phyloP scores from a whole-genome alignment of 176 grass and related monocot genomes.

The Cenchrus purpureus region DNA sequence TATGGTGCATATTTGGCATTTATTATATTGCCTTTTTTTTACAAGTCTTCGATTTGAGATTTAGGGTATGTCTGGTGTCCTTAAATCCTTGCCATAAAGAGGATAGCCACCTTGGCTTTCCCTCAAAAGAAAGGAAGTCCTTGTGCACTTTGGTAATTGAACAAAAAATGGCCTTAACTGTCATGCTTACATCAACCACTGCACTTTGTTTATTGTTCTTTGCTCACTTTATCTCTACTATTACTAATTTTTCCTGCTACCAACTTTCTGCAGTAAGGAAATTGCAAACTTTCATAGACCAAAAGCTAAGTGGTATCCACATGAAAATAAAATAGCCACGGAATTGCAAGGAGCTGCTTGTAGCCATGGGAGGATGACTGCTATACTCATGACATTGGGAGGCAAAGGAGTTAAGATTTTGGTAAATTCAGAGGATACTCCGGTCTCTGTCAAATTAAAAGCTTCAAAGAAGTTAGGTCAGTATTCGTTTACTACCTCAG shows the following conservation, averaged over 20 bases:
- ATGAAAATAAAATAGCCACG: conserved; percentile 81
- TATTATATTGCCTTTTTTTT: not conserved
- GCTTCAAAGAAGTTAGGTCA: conserved; percentile 93
- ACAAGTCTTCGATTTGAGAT: not conserved
- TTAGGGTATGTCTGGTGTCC: not conserved
- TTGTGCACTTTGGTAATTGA: not conserved
- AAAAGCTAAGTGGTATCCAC: conserved; percentile 92
- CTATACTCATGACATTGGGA: conserved; percentile 79
- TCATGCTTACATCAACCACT: not conserved
- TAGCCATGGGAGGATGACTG: conserved; percentile 71
- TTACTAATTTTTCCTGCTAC: conserved; percentile 21
- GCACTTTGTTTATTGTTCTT: conserved; percentile 25
- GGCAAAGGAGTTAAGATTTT: conserved; percentile 84
- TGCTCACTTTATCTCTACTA: conserved; percentile 25
- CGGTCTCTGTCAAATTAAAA: conserved; percentile 74
- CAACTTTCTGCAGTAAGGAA: conserved; percentile 73
- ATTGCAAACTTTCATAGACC: conserved; percentile 92
- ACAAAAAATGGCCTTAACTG: not conserved
- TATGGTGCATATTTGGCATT: not conserved
- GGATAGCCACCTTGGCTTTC: not conserved
- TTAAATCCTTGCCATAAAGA: not conserved
- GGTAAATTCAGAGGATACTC: conserved; percentile 80
- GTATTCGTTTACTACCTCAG: conserved; percentile 32
- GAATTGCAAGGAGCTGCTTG: conserved; percentile 62
- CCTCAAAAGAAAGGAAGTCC: not conserved